Evolutionary conservation across 2,329 filamentous ascomycete species (phyloP), one percentile per base, ranked within the genome.

Genomic region (Catunica adiposa): DNA sequence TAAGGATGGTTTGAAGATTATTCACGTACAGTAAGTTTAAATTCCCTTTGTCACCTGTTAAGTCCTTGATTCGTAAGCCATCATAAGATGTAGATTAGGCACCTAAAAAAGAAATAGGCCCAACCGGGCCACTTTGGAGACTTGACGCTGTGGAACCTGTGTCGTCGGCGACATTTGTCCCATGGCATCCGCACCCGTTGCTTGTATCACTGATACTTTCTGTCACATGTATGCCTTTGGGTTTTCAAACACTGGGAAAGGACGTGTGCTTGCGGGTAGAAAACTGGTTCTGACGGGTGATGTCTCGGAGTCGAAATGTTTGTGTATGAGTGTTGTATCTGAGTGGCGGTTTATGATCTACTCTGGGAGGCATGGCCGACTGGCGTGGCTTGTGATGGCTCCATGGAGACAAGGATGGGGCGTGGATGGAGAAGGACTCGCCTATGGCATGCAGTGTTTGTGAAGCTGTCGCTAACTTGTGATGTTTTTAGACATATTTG

Each of bases 1-100:
- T 52, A 84, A 82, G 67, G 78, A 86, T 63, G 89, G 88, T 0
- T 68, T 98, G 59, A 80, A 90, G 65, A 96, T 98, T 65, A 78
- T 94, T 60, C 86, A 89, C 68, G 89, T 98, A 61, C 81, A 79
- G 85, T 89, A 80, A 71, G 82, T 71, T 34, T 59, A 5, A 11
- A 34, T 34, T 34, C 56, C 31, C 25, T 25, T n/a, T n/a, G n/a
- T n/a, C n/a, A n/a, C n/a, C n/a, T n/a, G n/a, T n/a, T n/a, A n/a
- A n/a, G n/a, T n/a, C n/a, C n/a, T n/a, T n/a, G n/a, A n/a, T n/a
- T n/a, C n/a, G n/a, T n/a, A n/a, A n/a, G n/a, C 26, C 38, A 20
- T 22, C 23, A 4, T 26, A 17, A 34, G 20, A 22, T 44, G 4
- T 8, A 2, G 8, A 3, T 8, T 44, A n/a, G 5, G 15, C n/a